These are phyloP conservation scores for Sphaerostilbella broomeana DNA, from an alignment of 2,329 filamentous ascomycete species.

Conservation along the genomic window DNA sequence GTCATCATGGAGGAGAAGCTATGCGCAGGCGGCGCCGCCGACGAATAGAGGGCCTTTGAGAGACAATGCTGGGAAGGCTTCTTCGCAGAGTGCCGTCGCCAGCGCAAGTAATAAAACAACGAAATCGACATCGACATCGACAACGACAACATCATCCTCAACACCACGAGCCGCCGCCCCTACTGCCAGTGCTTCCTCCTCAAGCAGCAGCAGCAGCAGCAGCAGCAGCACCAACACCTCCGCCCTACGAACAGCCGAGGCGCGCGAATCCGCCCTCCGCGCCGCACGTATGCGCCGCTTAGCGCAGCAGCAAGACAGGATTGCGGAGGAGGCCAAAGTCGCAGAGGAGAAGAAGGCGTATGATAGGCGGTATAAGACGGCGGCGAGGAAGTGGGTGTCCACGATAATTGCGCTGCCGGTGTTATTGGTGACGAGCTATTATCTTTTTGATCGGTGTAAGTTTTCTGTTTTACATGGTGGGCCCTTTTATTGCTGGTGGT, in stretches of 20 bases:
- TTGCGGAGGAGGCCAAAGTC: conserved; percentile 16
- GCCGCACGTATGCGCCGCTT: conserved; percentile 18
- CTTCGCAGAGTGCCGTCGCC: too few relatives aligned
- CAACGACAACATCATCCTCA: background rate
- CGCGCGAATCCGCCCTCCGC: conserved; percentile 19
- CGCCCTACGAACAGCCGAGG: conserved; percentile 19
- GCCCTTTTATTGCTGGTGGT: background rate
- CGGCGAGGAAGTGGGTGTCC: conserved; percentile 39
- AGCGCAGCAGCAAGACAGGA: conserved; percentile 14
- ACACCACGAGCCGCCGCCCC: too few relatives aligned
- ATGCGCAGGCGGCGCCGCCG: too few relatives aligned
- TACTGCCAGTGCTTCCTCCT: too few relatives aligned
- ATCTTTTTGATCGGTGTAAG: conserved; percentile 45
- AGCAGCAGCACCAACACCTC: background rate
- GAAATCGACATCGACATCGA: too few relatives aligned
- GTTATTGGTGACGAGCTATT: conserved; percentile 48
- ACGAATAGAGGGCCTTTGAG: too few relatives aligned
- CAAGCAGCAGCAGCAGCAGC: background rate
- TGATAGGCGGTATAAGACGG: conserved; percentile 36
- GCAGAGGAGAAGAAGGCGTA: conserved; percentile 29
- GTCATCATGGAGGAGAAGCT: too few relatives aligned
- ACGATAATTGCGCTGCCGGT: conserved; percentile 48
- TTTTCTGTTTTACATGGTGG: conserved; percentile 15
- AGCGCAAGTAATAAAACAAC: too few relatives aligned
- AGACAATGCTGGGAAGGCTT: too few relatives aligned